These are phyloP conservation scores for Aegilops speltoides DNA, from an alignment of 176 grass and related monocot species.

Conservation along the genomic window DNA sequence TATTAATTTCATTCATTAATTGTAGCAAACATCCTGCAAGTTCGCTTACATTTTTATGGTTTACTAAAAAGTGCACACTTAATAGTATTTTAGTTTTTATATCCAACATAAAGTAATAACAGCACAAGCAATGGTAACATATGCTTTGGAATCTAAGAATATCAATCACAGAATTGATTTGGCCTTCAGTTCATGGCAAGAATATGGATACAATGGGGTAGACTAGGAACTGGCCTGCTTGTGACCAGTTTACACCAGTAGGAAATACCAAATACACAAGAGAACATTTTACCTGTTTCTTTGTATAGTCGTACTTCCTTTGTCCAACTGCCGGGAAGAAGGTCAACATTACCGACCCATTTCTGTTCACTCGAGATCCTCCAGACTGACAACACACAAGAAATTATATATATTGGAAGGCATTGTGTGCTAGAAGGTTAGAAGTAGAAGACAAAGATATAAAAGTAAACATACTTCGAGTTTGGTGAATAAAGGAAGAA, in stretches of 20 bases:
- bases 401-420: constrained; percentile 16
- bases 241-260: not conserved
- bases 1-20: not conserved
- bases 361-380: constrained; percentile 58
- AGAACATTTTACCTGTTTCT: constrained; percentile 66
- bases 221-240: not conserved
- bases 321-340: constrained; percentile 80
- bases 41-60: not conserved
- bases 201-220: not conserved
- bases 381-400: constrained; percentile 50
- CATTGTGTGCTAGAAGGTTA: not conserved
- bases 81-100: not conserved
- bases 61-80: not conserved
- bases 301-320: constrained; percentile 87
- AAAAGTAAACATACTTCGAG: constrained; percentile 53
- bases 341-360: constrained; percentile 70
- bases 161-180: not conserved
- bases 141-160: not conserved
- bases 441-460: constrained; percentile 16
- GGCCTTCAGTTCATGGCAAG: not conserved
- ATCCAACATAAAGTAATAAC: not conserved
- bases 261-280: constrained; percentile 21
- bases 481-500: constrained; percentile 68
- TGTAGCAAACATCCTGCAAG: constrained; percentile 6
- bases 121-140: not conserved